Base-by-base conservation (phyloP, 805 yeast species). In the Hanseniaspora valbyensis region DNA sequence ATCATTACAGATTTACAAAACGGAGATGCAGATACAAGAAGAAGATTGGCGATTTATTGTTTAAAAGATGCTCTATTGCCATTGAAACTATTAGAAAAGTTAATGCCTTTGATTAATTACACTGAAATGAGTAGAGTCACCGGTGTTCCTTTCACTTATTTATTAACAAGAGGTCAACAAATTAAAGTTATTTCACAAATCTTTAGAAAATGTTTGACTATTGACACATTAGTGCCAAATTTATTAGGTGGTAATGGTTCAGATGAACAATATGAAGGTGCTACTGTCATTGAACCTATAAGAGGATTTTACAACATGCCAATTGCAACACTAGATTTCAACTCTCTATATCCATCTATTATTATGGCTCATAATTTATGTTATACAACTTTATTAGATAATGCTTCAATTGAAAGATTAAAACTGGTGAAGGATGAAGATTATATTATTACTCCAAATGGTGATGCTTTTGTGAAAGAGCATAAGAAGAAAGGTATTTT, bases 41-140 rank as follows among this genome's bases (percentile, higher is more conserved):
- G 97, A 66, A 76, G 99, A 54, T 71, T 92, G 60, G 99, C 99
- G 0, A 96, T 92, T 5, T 92, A 92, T 65, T 92, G 99, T 73
- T 70, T 92, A 59, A 92, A 92, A 60, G 99, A 92, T 71, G 96
- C 98, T 0, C 89, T 83, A 60, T 70, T 92, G 42, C 98, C 98
- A 1, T 62, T 92, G 58, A 70, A 98, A 55, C 71, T 92, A 33
- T 66, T 89, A 59, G 96, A 90, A 56, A 94, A 90, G 60, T 73
- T 92, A 49, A 94, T 92, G 98, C 88, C 96, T 59, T 71, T 92
- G 54, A 95, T 94, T 54, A 92, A 92, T 61, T 92, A 92, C 66
- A 90, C 96, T 0, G 99, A 92, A 67, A 92, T 92, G 99, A 96
- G 98, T 1, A 81, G 99, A 70, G 99, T 92, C 25, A 92, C 98